Evolutionary conservation across 2,329 filamentous ascomycete species (phyloP).

Genomic region (Clarireedia sp.): DNA sequence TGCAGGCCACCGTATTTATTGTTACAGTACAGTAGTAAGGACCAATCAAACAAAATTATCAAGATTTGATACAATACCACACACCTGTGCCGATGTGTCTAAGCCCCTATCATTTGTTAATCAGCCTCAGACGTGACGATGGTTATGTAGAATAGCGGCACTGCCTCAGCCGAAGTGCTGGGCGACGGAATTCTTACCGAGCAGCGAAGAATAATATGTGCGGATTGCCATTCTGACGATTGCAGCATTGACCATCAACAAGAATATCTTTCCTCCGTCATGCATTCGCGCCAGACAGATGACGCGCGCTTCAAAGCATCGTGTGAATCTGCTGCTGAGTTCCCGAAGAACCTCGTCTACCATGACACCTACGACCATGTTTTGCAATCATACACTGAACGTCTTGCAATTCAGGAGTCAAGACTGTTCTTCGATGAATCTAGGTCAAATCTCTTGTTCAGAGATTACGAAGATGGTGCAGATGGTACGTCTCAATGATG

Average conservation of each 20-base stretch:
- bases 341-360: constrained; percentile 4
- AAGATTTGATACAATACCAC: too few relatives aligned
- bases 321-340: constrained; percentile 2
- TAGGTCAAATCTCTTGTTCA: constrained; percentile 5
- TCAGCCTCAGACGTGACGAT: neutral
- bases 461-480: constrained; percentile 15
- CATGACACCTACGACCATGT: constrained; percentile 6
- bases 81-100: neutral
- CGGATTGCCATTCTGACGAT: neutral
- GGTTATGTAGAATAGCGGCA: neutral
- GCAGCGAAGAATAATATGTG: neutral
- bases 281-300: neutral
- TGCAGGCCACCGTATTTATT: neutral
- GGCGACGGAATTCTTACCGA: neutral
- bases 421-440: constrained; percentile 7
- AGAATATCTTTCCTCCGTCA: neutral
- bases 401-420: constrained; percentile 8
- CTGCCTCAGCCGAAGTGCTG: neutral
- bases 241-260: neutral
- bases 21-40: neutral
- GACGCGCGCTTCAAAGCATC: constrained; percentile 1
- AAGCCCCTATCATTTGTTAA: neutral
- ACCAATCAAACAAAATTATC: neutral
- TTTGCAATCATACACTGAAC: constrained; percentile 7
- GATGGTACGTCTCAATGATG: constrained; percentile 1